Evolutionary conservation across 2,329 filamentous ascomycete species (phyloP).

Genomic region (Volutella citrinella): DNA sequence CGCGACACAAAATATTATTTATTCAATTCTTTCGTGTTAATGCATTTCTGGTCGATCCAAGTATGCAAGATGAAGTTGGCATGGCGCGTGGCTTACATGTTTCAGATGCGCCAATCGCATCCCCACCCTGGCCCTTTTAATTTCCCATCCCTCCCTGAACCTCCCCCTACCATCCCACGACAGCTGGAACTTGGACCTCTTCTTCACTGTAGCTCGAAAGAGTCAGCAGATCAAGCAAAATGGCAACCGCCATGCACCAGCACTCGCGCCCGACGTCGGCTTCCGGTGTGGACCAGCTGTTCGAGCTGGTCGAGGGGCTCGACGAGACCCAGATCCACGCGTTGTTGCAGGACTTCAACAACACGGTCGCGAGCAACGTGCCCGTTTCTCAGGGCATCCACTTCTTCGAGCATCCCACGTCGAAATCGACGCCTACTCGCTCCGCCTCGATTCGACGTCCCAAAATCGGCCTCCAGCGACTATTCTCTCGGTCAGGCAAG

Average conservation of each 20-base stretch:
- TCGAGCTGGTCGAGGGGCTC: conserved; percentile 18
- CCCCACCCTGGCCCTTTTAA: conserved; percentile 5
- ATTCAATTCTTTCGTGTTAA: too few relatives aligned
- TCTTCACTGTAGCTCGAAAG: neutral
- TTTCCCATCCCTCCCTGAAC: conserved; percentile 3
- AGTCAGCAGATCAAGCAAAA: neutral
- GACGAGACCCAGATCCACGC: conserved; percentile 19
- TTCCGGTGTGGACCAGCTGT: conserved; percentile 21
- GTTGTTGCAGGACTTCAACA: conserved; percentile 18
- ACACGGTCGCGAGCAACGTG: conserved; percentile 20
- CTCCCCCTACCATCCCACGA: conserved; percentile 1
- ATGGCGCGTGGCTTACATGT: too few relatives aligned
- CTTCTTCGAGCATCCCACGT: conserved; percentile 14
- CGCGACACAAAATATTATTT: too few relatives aligned
- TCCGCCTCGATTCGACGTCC: conserved; percentile 14
- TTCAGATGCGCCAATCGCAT: conserved; percentile 6
- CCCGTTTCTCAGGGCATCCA: conserved; percentile 19
- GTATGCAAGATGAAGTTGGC: too few relatives aligned
- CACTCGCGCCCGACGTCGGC: conserved; percentile 2
- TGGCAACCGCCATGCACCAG: conserved; percentile 1
- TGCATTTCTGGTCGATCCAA: too few relatives aligned
- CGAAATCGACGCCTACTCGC: conserved; percentile 14
- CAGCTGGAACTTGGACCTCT: conserved; percentile 2
- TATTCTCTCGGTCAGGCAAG: conserved; percentile 19
- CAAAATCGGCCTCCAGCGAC: conserved; percentile 13